Evolutionary conservation across 2,329 filamentous ascomycete genomes (phyloP).

Genomic region (Parastagonospora avenae): DNA sequence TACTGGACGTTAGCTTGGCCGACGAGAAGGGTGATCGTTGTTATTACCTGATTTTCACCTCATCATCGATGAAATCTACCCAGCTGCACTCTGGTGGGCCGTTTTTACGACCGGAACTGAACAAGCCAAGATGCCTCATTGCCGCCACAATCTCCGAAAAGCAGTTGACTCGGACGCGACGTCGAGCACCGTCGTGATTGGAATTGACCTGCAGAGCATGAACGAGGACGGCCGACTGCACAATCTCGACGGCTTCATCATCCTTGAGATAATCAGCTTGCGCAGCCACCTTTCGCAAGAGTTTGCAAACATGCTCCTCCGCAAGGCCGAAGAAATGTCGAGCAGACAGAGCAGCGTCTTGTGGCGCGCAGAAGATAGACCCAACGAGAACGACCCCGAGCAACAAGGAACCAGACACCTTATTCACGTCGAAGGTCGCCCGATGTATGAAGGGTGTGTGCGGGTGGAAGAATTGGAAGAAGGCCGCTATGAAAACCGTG

Average conservation of each 20-base stretch:
- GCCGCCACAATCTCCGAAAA: constrained; percentile 11
- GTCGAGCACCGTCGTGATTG: constrained; percentile 9
- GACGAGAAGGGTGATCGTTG: background rate
- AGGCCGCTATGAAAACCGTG: constrained; percentile 43
- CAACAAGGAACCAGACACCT: constrained; percentile 46
- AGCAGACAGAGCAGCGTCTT: constrained; percentile 12
- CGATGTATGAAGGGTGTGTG: constrained; percentile 52
- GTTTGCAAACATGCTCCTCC: constrained; percentile 17
- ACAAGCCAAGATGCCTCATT: constrained; percentile 6
- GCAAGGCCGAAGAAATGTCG: constrained; percentile 14
- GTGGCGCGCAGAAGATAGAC: constrained; percentile 6
- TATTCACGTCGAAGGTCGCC: constrained; percentile 49
- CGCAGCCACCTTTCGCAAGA: background rate
- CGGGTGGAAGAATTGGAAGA: constrained; percentile 54
- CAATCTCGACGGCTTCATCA: background rate
- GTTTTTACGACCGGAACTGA: background rate
- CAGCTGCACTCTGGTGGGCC: background rate
- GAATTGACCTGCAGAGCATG: constrained; percentile 9
- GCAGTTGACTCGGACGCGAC: constrained; percentile 5
- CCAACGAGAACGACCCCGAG: constrained; percentile 51
- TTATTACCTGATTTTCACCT: constrained; percentile 10
- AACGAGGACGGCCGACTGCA: constrained; percentile 17
- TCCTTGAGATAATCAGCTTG: background rate
- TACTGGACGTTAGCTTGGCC: background rate
- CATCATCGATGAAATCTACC: constrained; percentile 12